Percentiles rank a stretch among this genome's conserved stretches.
phyloP scores from a whole-genome alignment of 352 stramenopile genomes.

The Plasmopara viticola region DNA sequence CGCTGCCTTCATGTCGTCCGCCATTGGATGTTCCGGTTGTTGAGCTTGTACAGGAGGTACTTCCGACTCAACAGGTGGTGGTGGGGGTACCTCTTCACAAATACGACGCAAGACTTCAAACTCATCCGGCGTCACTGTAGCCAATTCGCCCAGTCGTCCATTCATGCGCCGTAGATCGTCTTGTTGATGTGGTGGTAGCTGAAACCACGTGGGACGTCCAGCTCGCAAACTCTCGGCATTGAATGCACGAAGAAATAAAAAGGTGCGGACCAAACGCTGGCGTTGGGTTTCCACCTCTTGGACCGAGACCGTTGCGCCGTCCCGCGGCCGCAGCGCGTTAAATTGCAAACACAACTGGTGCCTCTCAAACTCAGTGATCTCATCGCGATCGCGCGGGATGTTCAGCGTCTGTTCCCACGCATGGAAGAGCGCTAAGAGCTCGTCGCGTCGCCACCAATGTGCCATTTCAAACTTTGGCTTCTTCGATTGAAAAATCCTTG shows the following conservation, averaged over 20 bases:
- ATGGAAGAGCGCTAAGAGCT: slow-evolving; percentile 25
- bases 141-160: slow-evolving; percentile 18
- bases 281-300: slow-evolving; percentile 24
- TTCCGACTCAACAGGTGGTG: not conserved
- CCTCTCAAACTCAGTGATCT: slow-evolving; percentile 14
- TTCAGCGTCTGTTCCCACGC: slow-evolving; percentile 24
- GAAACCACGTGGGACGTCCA: slow-evolving; percentile 22
- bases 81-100: slow-evolving; percentile 7
- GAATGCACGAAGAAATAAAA: slow-evolving; percentile 23
- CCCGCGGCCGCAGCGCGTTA: slow-evolving; percentile 14
- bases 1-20: slow-evolving; percentile 29
- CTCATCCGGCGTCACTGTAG: slow-evolving; percentile 13
- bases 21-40: slow-evolving; percentile 8
- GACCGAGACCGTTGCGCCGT: slow-evolving; percentile 8
- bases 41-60: not conserved
- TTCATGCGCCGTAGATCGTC: slow-evolving; percentile 24
- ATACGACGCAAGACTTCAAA: slow-evolving; percentile 21
- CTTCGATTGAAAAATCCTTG: slow-evolving; percentile 13
- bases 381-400: slow-evolving; percentile 24
- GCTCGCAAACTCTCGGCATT: slow-evolving; percentile 9
- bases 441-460: slow-evolving; percentile 29
- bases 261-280: slow-evolving; percentile 26
- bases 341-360: slow-evolving; percentile 17
- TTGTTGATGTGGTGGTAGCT: slow-evolving; percentile 17
- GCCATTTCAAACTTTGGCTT: slow-evolving; percentile 13